Base-by-base conservation (phyloP, 192 early-diverging fungal genomes). In the Obelidium mucronatum region DNA sequence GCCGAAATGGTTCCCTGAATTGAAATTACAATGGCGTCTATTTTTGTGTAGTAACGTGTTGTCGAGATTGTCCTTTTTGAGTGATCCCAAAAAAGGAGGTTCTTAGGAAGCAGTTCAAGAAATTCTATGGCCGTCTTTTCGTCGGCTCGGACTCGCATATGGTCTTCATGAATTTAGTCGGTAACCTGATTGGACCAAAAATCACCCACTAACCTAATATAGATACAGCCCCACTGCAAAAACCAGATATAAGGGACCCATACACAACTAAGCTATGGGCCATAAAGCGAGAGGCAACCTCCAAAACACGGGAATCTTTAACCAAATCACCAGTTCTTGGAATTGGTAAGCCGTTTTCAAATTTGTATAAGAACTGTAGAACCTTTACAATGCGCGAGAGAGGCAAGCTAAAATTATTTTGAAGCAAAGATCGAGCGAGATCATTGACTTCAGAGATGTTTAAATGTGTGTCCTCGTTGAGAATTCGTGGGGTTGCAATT, bases 81-180 rank as follows among this genome's bases (percentile, higher is more conserved):
- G 67, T 80, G 77, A 26, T 86, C 76, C 80, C 80, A 86, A 34
- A 52, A 79, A 15, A 86, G 74, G 51, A 86, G 68, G 64, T 81
- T 77, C 11, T 80, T 69, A 26, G 36, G 40, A 37, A 33, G 62
- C 24, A 86, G 58, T 22, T 77, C 80, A 11, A 86, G 58, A 62
- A 82, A 79, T 56, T 83, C 80, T 0, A 76, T 8, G 2, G 82
- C 80, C 4, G 81, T 82, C 61, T 80, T 80, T 51, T 80, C 80
- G 48, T 84, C 80, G 31, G 76, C 78, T 30, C 75, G 75, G 0
- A 62, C 42, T 24, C 80, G 75, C 15, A 81, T 19, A 48, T 48
- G 19, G 44, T 13, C 26, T 13, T 11, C 56, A 72, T 40, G 73
- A 24, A 3, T 60, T 48, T 3, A 56, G 42, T 40, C 42, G n/a